Conservation (phyloP, 2,329 filamentous ascomycete species). For the Cryphonectria radicalis region DNA sequence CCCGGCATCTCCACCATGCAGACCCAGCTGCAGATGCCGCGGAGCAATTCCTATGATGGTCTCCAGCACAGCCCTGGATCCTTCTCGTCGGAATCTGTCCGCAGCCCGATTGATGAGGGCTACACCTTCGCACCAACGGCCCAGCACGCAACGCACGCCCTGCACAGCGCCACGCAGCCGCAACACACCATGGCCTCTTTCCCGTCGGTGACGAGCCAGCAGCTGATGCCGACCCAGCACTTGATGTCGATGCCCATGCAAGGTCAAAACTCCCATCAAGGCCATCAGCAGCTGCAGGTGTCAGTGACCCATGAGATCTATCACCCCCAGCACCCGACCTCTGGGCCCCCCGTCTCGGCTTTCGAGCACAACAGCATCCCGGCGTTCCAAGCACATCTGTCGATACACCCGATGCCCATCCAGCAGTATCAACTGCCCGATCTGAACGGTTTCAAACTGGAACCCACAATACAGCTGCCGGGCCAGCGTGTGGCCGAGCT, state of each 20-base stretch:
- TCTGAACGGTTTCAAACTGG: slow-evolving; percentile 3
- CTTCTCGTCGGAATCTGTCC: slow-evolving; percentile 60
- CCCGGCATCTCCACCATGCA: slow-evolving; percentile 66
- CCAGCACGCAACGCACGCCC: slow-evolving; percentile 52
- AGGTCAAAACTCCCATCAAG: slow-evolving; percentile 11
- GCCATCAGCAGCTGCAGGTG: slow-evolving; percentile 19
- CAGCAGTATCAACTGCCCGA: slow-evolving; percentile 11
- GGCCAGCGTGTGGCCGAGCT: slow-evolving; percentile 4
- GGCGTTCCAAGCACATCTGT: background rate
- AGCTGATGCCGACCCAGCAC: slow-evolving; percentile 21
- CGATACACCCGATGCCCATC: slow-evolving; percentile 8
- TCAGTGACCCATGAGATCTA: slow-evolving; percentile 19
- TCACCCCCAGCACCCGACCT: slow-evolving; percentile 16
- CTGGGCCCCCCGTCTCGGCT: slow-evolving; percentile 14
- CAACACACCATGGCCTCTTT: slow-evolving; percentile 41
- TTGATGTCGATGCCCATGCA: slow-evolving; percentile 20
- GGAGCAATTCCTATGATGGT: slow-evolving; percentile 51
- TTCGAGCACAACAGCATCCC: slow-evolving; percentile 11
- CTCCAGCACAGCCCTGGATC: slow-evolving; percentile 63
- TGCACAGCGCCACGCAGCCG: slow-evolving; percentile 52
- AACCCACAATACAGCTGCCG: background rate
- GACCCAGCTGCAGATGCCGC: slow-evolving; percentile 42
- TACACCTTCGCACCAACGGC: slow-evolving; percentile 59
- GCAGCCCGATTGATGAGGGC: slow-evolving; percentile 58
- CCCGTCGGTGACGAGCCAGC: slow-evolving; percentile 34